Evolutionary conservation across 2,329 filamentous ascomycete species (phyloP).

Genomic region (Aureobasidium mangrovei): DNA sequence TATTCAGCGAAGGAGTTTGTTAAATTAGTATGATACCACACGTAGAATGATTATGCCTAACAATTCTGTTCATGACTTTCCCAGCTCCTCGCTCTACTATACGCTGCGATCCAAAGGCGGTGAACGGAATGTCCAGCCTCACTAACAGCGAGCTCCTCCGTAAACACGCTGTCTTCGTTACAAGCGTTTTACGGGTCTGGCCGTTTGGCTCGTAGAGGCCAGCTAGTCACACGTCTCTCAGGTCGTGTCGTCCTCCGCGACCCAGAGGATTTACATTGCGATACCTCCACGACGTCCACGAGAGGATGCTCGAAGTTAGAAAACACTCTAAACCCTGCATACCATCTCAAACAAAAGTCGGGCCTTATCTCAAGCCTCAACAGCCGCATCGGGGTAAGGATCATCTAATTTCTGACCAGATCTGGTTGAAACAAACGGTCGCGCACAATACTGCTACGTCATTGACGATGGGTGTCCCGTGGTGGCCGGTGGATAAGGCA

Average conservation of each 20-base stretch:
- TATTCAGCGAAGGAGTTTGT: background rate
- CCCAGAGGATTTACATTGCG: background rate
- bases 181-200: background rate
- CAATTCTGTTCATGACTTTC: background rate
- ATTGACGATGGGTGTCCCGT: no score
- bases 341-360: background rate
- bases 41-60: background rate
- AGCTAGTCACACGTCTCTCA: background rate
- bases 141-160: background rate
- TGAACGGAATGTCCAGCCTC: background rate
- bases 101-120: background rate
- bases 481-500: no score
- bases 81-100: background rate
- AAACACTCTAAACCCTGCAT: no score
- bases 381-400: background rate
- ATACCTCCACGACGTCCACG: background rate
- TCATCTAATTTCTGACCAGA: no score
- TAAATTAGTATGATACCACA: constrained; percentile 11
- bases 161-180: background rate
- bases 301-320: no score
- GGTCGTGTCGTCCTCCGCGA: background rate
- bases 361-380: background rate
- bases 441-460: no score
- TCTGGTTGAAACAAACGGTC: no score
- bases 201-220: background rate